Percentiles rank a stretch among this genome's conserved stretches.
Evolutionary conservation across 257 asterid genomes (phyloP).

Genomic region (Oldenlandia corymbosa): DNA sequence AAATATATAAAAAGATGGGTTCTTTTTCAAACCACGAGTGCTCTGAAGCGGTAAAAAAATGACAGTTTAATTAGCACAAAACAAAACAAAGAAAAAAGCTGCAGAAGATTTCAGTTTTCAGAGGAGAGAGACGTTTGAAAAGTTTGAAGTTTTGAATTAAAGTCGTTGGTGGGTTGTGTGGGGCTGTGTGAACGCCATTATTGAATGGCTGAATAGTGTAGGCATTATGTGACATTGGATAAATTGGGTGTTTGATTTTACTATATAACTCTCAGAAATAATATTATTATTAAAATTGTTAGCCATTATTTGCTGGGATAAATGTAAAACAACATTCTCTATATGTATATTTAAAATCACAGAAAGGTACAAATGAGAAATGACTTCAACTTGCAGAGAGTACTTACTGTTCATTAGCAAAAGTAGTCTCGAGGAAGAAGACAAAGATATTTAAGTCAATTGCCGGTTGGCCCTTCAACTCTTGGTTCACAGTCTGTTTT

Average conservation of each 20-base stretch:
- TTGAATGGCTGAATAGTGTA: conserved; percentile 1
- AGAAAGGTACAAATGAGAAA: no score
- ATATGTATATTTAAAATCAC: no score
- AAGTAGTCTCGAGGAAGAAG: background rate
- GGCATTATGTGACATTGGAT: background rate
- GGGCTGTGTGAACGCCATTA: conserved; percentile 10
- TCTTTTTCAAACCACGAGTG: conserved; percentile 31
- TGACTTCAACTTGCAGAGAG: no score
- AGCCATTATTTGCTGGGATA: no score
- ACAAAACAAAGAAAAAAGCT: conserved; percentile 6
- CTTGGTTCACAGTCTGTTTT: no score
- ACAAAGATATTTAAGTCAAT: background rate
- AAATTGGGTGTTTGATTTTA: no score
- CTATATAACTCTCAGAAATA: no score
- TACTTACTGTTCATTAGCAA: no score
- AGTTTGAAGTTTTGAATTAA: conserved; percentile 27
- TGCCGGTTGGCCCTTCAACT: no score
- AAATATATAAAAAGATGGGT: conserved; percentile 29
- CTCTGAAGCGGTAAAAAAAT: conserved; percentile 27
- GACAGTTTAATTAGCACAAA: no score
- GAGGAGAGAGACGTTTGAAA: conserved; percentile 16
- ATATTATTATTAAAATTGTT: no score
- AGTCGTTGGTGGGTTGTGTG: conserved; percentile 17
- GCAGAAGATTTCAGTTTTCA: conserved; percentile 5
- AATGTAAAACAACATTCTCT: background rate